Evolutionary conservation across 2,329 filamentous ascomycete species (phyloP), one percentile per base, ranked within the genome.

Genomic region (Aspergillus sp.): DNA sequence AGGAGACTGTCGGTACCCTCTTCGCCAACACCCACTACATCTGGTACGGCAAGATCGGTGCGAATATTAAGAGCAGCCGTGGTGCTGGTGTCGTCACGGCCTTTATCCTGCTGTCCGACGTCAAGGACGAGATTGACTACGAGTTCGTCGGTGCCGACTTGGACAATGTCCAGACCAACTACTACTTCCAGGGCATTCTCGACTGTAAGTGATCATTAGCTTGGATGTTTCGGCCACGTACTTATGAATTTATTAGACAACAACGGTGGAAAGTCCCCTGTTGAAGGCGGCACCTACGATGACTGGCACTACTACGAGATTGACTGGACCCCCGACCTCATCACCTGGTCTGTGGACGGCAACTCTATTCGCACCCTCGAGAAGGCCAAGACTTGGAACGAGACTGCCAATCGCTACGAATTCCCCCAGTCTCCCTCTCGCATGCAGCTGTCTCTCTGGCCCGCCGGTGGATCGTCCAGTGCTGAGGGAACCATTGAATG

Each of bases 81-180:
- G 90, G 90, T 45, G 72, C 76, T 37, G 93, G 93, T 76, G 93
- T 98, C 19, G 86, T 98, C n/a, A 94, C 90, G 2, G 91, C 90
- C 28, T 98, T 98, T 65, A 98, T 98, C 65, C 75, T 97, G 61
- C 82, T 96, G 68, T 90, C 87, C 31, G 91, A 97, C 60, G 86
- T 94, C 61, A 95, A 96, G 77, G 93, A 98, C 62, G 93, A 98
- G 70, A 95, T 98, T 59, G 93, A 98, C 72, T 97, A 89, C 65
- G 93, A 98, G 67, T 97, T 86, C 65, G 79, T 98, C 43, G 93
- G 93, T 53, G 79, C 79, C 36, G 88, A 96, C 60, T 74, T 95
- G 49, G 62, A 74, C 37, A 79, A 77, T 50, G 88, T 86, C 12
- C 90, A 98, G 74, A 93, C 90, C 64, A 98, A 98, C 74, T 98